Percentiles rank a stretch among this genome's conserved stretches.
Conservation (phyloP, 2,329 filamentous ascomycete genomes). For the Ophiostoma australiae region DNA sequence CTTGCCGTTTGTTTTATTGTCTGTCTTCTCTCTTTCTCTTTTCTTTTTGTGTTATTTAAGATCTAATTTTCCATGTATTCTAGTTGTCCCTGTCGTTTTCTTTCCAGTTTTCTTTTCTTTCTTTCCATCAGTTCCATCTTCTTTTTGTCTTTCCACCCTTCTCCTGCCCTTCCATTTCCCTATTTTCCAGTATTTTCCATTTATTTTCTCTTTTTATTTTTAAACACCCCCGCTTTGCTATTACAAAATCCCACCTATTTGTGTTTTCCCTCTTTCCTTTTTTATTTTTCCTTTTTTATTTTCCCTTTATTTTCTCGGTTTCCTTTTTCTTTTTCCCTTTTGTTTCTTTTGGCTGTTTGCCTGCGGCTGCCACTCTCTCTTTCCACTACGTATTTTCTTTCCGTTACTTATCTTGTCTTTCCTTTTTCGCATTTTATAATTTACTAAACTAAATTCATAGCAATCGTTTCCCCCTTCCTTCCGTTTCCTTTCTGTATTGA, state of each 20-base stretch:
- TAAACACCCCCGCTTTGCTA: conserved; percentile 2
- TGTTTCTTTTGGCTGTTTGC: neutral
- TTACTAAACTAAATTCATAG: neutral
- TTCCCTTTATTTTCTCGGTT: neutral
- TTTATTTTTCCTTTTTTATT: conserved; percentile 3
- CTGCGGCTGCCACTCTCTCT: neutral
- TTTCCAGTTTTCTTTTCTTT: conserved; percentile 15
- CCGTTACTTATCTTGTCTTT: neutral
- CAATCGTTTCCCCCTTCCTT: conserved; percentile 2
- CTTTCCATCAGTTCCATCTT: neutral
- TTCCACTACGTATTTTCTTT: neutral
- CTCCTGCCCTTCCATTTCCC: neutral
- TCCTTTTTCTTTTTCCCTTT: neutral
- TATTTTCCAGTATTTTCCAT: neutral
- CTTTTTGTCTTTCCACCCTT: neutral
- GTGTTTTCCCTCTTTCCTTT: neutral
- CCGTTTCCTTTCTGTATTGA: neutral
- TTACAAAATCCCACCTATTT: neutral
- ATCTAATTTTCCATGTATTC: too few relatives aligned
- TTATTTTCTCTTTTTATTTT: neutral
- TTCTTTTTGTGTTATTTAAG: neutral
- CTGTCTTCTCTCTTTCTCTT: neutral
- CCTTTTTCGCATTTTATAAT: neutral
- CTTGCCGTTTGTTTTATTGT: neutral
- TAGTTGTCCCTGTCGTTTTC: conserved; percentile 14